Percentiles rank a stretch among this genome's conserved stretches.
Conservation (phyloP, 805 yeast genomes). For the Saccharomycopsis javanensis region DNA sequence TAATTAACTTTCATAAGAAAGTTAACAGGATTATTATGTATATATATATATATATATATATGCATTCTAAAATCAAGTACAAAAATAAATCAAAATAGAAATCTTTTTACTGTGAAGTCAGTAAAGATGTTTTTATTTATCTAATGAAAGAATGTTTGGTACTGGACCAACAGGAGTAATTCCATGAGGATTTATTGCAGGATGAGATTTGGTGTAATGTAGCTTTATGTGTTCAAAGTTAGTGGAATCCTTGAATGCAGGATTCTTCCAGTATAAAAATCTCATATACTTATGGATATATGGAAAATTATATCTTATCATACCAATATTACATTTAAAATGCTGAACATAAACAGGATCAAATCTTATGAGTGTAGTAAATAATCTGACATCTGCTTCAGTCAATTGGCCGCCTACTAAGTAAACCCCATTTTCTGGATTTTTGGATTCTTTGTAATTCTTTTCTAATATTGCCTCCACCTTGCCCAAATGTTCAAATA, state of each 20-base stretch:
- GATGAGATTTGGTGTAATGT: conserved; percentile 84
- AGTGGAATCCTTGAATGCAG: conserved; percentile 70
- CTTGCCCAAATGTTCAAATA: conserved; percentile 61
- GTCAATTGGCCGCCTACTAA: conserved; percentile 61
- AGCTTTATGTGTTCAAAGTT: conserved; percentile 82
- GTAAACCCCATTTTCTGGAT: conserved; percentile 27
- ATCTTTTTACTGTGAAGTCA: no score
- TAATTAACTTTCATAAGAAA: no score
- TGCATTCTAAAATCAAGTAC: no score
- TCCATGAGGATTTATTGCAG: conserved; percentile 67
- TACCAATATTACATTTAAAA: conserved; percentile 82
- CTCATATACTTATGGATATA: conserved; percentile 69
- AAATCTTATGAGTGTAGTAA: conserved; percentile 79
- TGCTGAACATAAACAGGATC: conserved; percentile 93
- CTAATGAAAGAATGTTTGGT: conserved; percentile 52
- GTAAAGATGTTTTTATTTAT: no score
- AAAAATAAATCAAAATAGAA: no score
- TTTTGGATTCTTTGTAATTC: conserved; percentile 28
- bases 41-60: no score
- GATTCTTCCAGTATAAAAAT: conserved; percentile 69
- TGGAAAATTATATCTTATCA: conserved; percentile 75
- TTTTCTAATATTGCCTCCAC: conserved; percentile 51
- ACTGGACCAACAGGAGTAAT: conserved; percentile 86
- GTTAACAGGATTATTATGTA: no score
- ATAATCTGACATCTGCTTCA: conserved; percentile 85